Evolutionary conservation across 176 grass and related monocot genomes (phyloP), one percentile per base, ranked within the genome.

Genomic region (Eleusine coracana): DNA sequence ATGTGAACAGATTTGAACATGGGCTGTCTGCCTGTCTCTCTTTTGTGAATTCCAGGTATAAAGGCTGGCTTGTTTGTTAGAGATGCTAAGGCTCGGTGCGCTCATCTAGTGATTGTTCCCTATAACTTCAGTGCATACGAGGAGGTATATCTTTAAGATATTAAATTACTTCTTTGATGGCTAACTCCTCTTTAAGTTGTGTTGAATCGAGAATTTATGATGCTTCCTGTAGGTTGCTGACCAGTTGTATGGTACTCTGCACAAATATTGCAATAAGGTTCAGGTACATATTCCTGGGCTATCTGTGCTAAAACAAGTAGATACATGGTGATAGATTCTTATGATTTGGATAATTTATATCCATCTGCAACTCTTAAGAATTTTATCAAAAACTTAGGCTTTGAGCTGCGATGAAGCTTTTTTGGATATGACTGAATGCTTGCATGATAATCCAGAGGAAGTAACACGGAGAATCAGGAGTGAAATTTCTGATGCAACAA

Each of bases 361-460:
- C n/a, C 50, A 70, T 28, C 41, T 13, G 75, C 9, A 79, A 12
- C 9, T 59, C 75, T 56, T 92, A 80, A 89, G 73, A 79, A 65
- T 76, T 29, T 84, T 74, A 61, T 83, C 51, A 20, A 84, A 69
- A 71, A 80, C 87, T 82, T 85, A 97, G 95, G 95, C 92, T 74
- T 80, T 98, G 77, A 98, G 95, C 80, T 98, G 95, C 75, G 95
- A 98, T 90, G 95, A 98, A 90, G 95, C 92, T 66, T 98, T 94
- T 88, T 80, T 95, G 59, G 95, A 95, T 81, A 89, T 98, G 84
- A 92, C 84, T 86, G 84, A 86, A 61, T 86, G 82, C 84, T 80
- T 46, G 66, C 45, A 77, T 66, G 86, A 92, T 86, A 68, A 92
- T 84, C 86, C 64, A 7, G 86, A 93, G 71, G 87, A 87, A 82